Conservation (phyloP, 2,329 filamentous ascomycete species). For the Fusarium oxysporum region DNA sequence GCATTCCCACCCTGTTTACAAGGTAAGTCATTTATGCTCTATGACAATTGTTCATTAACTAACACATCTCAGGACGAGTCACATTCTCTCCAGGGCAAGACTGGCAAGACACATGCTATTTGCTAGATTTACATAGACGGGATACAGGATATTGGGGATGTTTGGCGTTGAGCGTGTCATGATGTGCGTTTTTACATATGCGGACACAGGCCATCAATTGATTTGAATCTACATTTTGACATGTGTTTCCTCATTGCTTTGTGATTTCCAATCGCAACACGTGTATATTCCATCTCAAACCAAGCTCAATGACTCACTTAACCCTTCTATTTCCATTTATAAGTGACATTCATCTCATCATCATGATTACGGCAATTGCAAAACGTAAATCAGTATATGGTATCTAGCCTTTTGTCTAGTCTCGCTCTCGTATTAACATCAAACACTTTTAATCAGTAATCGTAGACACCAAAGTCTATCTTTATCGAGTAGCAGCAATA, state of each 20-base stretch:
- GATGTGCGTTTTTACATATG: conserved; percentile 20
- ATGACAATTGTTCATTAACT: background rate
- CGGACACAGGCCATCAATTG: conserved; percentile 28
- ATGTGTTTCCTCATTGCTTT: background rate
- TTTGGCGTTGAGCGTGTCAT: conserved; percentile 40
- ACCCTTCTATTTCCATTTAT: fast-evolving
- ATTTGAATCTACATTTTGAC: background rate
- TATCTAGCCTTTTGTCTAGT: conserved; percentile 32
- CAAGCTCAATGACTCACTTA: background rate
- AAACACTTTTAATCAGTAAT: conserved; percentile 13
- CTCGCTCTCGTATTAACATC: conserved; percentile 19
- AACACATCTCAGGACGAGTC: conserved; percentile 69
- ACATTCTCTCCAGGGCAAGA: conserved; percentile 90
- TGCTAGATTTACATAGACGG: conserved; percentile 66
- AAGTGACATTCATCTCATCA: background rate
- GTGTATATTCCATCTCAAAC: fast-evolving
- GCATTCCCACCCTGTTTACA: conserved; percentile 61
- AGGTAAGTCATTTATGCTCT: conserved; percentile 52
- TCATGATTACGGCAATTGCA: background rate
- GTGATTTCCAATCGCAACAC: background rate
- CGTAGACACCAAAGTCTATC: background rate
- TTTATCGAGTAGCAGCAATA: conserved; percentile 59
- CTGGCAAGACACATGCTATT: conserved; percentile 88
- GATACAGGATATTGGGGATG: conserved; percentile 4
- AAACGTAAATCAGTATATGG: conserved; percentile 31